A percentile compares a stretch with the other conserved stretches of the same genome.
phyloP scores from a whole-genome alignment of 2,329 filamentous ascomycete genomes.

The Fusarium cyanostomum region DNA sequence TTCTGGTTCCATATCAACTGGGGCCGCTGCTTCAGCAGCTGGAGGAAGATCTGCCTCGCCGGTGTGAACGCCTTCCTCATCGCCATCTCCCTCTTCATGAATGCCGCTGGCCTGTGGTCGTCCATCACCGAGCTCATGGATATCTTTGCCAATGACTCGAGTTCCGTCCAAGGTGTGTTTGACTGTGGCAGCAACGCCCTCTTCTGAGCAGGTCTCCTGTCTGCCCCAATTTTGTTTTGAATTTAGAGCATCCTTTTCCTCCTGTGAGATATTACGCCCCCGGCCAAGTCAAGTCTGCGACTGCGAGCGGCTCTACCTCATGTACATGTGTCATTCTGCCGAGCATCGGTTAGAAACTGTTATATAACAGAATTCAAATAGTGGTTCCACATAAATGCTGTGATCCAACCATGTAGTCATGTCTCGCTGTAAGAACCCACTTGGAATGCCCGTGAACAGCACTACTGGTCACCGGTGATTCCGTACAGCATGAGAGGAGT shows the following conservation, averaged over 20 bases:
- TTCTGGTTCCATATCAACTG: conserved; percentile 52
- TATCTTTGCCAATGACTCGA: conserved; percentile 42
- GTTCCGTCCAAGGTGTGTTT: conserved; percentile 45
- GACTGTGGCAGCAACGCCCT: conserved; percentile 49
- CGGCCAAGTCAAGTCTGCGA: conserved; percentile 4
- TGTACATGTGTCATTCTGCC: conserved; percentile 39
- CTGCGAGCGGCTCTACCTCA: conserved; percentile 31
- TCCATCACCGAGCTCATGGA: conserved; percentile 46
- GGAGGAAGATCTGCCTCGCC: conserved; percentile 44
- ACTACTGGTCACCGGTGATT: conserved; percentile 26
- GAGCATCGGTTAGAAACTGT: conserved; percentile 32
- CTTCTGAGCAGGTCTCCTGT: conserved; percentile 40
- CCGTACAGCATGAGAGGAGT: conserved; percentile 17
- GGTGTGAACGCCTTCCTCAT: conserved; percentile 46
- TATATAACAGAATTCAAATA: conserved; percentile 44
- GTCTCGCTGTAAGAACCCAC: conserved; percentile 8
- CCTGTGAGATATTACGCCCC: conserved; percentile 29
- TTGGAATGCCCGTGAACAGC: neutral
- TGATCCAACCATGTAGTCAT: conserved; percentile 24
- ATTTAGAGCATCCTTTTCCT: conserved; percentile 24
- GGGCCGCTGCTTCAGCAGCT: conserved; percentile 42
- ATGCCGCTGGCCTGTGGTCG: conserved; percentile 49
- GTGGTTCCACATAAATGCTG: conserved; percentile 33
- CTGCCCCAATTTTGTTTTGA: conserved; percentile 24
- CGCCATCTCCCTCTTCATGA: conserved; percentile 48